Percentiles rank a stretch among this genome's conserved stretches.
These are phyloP conservation scores for Aegilops sharonensis DNA, from an alignment of 176 grass and related monocot genomes.

Conservation along the genomic window DNA sequence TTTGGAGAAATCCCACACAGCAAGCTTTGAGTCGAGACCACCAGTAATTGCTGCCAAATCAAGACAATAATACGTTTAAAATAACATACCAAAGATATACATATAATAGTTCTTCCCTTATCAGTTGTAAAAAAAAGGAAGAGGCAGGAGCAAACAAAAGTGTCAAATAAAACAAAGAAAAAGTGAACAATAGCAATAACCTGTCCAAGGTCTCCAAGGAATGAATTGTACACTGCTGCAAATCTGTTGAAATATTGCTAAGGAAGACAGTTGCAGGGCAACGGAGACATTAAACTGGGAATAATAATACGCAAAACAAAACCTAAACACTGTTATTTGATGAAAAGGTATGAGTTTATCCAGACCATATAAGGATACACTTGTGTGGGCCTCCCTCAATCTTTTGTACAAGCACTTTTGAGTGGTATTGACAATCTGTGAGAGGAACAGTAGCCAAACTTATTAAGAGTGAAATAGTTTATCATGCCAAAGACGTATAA, in stretches of 20 bases:
- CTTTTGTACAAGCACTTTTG: constrained; percentile 84
- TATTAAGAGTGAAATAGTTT: constrained; percentile 29
- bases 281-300: not conserved
- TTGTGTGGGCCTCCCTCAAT: constrained; percentile 87
- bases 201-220: constrained; percentile 96
- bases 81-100: not conserved
- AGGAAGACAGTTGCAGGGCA: constrained; percentile 28
- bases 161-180: constrained; percentile 9
- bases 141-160: not conserved
- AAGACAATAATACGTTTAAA: constrained; percentile 3
- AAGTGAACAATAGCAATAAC: constrained; percentile 35
- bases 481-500: not conserved
- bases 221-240: constrained; percentile 86
- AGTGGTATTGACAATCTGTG: constrained; percentile 73
- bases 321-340: not conserved
- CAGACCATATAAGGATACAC: constrained; percentile 64
- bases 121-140: constrained; percentile 4
- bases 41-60: constrained; percentile 67
- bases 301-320: constrained; percentile 12
- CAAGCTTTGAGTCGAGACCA: constrained; percentile 83
- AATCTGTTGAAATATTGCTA: constrained; percentile 60
- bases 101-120: constrained; percentile 1
- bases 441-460: constrained; percentile 5
- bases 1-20: constrained; percentile 94
- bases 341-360: not conserved